Evolutionary conservation across 805 yeast species (phyloP).

Genomic region (Monosporozyma siamensis): DNA sequence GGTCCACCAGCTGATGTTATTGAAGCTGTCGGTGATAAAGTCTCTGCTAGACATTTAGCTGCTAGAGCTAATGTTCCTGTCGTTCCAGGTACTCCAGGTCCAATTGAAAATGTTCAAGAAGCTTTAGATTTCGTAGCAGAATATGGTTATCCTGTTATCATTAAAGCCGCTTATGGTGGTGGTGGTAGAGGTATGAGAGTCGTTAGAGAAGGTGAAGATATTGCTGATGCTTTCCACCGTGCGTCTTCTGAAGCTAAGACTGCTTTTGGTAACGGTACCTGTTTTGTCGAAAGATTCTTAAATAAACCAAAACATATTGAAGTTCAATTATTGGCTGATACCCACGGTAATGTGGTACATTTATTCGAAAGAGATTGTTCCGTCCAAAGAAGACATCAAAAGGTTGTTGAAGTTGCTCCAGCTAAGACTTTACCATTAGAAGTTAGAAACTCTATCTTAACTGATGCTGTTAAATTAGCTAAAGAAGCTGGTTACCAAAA

Average conservation of each 20-base stretch:
- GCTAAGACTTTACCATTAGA: slow-evolving; percentile 77
- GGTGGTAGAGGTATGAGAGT: slow-evolving; percentile 99
- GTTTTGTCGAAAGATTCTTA: slow-evolving; percentile 91
- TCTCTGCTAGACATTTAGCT: slow-evolving; percentile 85
- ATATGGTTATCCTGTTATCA: slow-evolving; percentile 92
- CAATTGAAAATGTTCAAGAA: slow-evolving; percentile 70
- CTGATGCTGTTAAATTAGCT: slow-evolving; percentile 92
- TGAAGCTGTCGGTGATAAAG: slow-evolving; percentile 95
- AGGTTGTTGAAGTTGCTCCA: slow-evolving; percentile 97
- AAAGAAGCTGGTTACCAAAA: slow-evolving; percentile 81
- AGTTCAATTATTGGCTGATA: slow-evolving; percentile 90
- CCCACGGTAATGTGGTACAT: slow-evolving; percentile 89
- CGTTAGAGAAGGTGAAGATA: slow-evolving; percentile 90
- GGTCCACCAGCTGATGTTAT: slow-evolving; percentile 87
- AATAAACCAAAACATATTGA: slow-evolving; percentile 96
- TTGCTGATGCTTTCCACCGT: slow-evolving; percentile 83
- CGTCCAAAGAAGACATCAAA: slow-evolving; percentile 99
- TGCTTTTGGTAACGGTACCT: slow-evolving; percentile 97
- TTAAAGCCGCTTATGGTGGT: slow-evolving; percentile 98
- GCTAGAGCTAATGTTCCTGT: slow-evolving; percentile 74
- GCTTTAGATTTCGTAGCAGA: slow-evolving; percentile 71
- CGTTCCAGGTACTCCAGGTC: slow-evolving; percentile 98
- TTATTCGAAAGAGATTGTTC: slow-evolving; percentile 97
- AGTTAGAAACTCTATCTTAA: slow-evolving; percentile 84
- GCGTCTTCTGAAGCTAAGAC: slow-evolving; percentile 91